Base-by-base conservation (phyloP, 169 alveolate species). In the Theileria sp. region DNA sequence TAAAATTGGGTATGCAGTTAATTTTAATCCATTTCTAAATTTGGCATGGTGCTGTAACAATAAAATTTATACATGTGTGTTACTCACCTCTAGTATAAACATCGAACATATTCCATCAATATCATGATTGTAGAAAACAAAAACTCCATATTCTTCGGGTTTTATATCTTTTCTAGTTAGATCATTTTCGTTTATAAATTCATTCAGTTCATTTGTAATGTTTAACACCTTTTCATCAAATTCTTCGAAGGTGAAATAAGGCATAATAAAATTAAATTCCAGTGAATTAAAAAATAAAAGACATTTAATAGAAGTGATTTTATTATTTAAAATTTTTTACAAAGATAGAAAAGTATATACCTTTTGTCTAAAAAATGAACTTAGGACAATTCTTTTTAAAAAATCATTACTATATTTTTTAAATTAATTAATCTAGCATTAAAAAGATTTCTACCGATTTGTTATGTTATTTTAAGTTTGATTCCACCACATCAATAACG, bases 21-120 rank as follows among this genome's bases (percentile, higher is more conserved):
- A 32, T 67, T 54, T 49, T 69, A 83, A 78, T 0, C 89, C 89
- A 36, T 75, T 62, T 65, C 86, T 69, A 5, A 83, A 61, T 26
- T 69, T 75, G 70, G 64, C 73, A 67, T 85, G 87, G 79, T 85
- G 91, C 87, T 78, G 79, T 13, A 79, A 13, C 1, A 23, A 50
- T 50, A 6, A 15, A 21, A 54, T n/a, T 74, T 74, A 61, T 32
- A 26, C 70, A 30, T 68, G 34, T 51, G 65, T 7, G 60, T n/a
- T 44, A 23, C 86, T 60, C 23, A 85, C 91, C 86, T 85, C 87
- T 49, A 85, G 84, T 17, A 85, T 71, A 51, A 78, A 85, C 77
- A 78, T 58, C 34, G 91, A 81, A 30, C 87, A 77, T 23, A 85
- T 21, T 19, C 91, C 91, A 60, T 85, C 91, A 60, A 85, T 65